Conservation (phyloP, 371 early-diverging fungal genomes). For the Mucor piriformis region DNA sequence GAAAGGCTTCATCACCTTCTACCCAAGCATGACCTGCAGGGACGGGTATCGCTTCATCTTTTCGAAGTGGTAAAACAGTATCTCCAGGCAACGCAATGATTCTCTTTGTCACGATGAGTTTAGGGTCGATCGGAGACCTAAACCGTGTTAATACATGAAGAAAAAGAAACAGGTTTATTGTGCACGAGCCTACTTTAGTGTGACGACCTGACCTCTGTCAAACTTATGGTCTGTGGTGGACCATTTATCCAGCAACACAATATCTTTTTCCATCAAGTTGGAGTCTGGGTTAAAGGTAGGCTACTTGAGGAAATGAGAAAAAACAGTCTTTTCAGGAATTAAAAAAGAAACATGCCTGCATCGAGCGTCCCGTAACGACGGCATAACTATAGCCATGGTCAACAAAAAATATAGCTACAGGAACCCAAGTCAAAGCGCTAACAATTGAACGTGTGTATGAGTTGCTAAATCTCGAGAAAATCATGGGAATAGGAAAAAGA, state of each 20-base stretch:
- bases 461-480: constrained; percentile 32
- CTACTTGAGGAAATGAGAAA: too few species aligned
- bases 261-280: constrained; percentile 66
- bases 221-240: constrained; percentile 55
- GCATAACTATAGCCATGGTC: constrained; percentile 68
- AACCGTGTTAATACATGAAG: background rate
- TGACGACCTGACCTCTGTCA: constrained; percentile 82
- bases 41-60: constrained; percentile 55
- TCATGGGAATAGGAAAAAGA: constrained; percentile 5
- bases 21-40: constrained; percentile 93
- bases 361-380: constrained; percentile 66
- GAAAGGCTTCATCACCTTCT: constrained; percentile 88
- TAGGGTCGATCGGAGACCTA: constrained; percentile 76
- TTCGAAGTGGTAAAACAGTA: constrained; percentile 64
- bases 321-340: background rate
- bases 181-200: constrained; percentile 73
- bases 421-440: constrained; percentile 57
- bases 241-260: constrained; percentile 79
- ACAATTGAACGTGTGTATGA: constrained; percentile 34
- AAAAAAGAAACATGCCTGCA: constrained; percentile 58
- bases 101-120: constrained; percentile 76
- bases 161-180: background rate
- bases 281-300: constrained; percentile 92
- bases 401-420: constrained; percentile 60
- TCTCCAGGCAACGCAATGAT: constrained; percentile 89